phyloP scores from a whole-genome alignment of 805 yeast species.

The Hanseniaspora lachancei region DNA sequence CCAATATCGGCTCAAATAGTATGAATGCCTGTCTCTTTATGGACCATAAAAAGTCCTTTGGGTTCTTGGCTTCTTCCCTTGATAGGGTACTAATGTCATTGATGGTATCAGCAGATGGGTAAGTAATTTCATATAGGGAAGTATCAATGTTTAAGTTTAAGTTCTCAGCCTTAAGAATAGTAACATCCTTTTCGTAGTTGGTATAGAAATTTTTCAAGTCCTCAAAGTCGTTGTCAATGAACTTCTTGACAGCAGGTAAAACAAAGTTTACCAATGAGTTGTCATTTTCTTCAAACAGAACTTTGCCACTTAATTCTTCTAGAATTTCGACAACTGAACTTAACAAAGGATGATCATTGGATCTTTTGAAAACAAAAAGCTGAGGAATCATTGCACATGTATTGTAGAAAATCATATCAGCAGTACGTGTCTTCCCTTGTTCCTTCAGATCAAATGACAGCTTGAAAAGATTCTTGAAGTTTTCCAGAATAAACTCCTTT shows the following conservation, averaged over 20 bases:
- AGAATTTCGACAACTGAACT: background rate
- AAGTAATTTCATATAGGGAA: constrained; percentile 10
- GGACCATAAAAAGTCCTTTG: constrained; percentile 40
- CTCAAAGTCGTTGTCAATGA: constrained; percentile 33
- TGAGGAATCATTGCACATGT: constrained; percentile 55
- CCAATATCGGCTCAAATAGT: constrained; percentile 39
- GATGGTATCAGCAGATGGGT: constrained; percentile 13
- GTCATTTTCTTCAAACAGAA: constrained; percentile 4
- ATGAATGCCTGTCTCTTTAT: constrained; percentile 49
- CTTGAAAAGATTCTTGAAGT: constrained; percentile 42
- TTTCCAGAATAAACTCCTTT: constrained; percentile 35
- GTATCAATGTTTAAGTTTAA: constrained; percentile 14
- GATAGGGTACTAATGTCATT: constrained; percentile 14
- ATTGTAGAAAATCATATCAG: constrained; percentile 55
- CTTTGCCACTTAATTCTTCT: constrained; percentile 17
- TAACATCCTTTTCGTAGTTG: constrained; percentile 23
- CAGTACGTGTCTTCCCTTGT: constrained; percentile 30
- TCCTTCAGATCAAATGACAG: constrained; percentile 46
- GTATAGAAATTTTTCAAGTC: constrained; percentile 29
- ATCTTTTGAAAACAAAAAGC: constrained; percentile 32
- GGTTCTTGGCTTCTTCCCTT: constrained; percentile 12
- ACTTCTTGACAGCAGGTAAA: constrained; percentile 36
- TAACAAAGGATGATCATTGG: constrained; percentile 15
- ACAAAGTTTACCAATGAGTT: constrained; percentile 23
- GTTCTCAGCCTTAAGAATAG: constrained; percentile 3